phyloP scores from a whole-genome alignment of 2,329 filamentous ascomycete genomes.

The Sporothrix brasiliensis region DNA sequence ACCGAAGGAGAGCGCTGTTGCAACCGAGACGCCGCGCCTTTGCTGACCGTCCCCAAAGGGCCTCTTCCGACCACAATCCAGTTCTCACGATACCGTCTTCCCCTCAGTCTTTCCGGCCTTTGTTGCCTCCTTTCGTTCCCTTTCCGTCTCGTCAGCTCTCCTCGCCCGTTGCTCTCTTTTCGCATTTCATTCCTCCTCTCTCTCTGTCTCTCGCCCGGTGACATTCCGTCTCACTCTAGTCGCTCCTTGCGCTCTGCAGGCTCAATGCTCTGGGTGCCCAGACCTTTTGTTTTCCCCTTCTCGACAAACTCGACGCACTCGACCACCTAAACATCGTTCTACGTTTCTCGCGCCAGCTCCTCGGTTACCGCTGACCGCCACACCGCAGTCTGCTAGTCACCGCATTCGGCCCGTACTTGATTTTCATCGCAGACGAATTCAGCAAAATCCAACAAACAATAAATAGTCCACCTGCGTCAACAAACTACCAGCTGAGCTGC shows the following conservation, averaged over 20 bases:
- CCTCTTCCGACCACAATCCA: constrained; percentile 10
- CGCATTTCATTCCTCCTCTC: background rate
- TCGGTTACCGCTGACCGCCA: background rate
- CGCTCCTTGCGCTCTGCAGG: background rate
- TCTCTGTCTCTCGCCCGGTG: too few species aligned
- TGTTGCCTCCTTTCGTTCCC: constrained; percentile 1
- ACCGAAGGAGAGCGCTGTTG: background rate
- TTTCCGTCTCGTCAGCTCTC: background rate
- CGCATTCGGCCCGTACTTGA: background rate
- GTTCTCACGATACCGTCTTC: constrained; percentile 4
- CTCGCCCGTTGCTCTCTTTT: constrained; percentile 15
- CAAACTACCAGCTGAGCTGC: background rate
- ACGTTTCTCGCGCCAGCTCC: background rate
- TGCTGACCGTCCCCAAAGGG: background rate
- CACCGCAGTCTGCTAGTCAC: background rate
- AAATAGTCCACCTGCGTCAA: background rate
- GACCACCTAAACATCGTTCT: background rate
- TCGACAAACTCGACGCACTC: background rate
- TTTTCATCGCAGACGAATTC: background rate
- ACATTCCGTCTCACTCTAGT: background rate
- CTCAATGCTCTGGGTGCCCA: background rate
- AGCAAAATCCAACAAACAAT: constrained; percentile 1
- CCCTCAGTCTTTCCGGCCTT: background rate
- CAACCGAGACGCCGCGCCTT: constrained; percentile 10
- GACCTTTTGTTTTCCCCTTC: background rate